Percentiles rank a stretch among this genome's conserved stretches.
phyloP scores from a whole-genome alignment of 1,139 yeast species.

The Spencermartinsiella ligniputridi region DNA sequence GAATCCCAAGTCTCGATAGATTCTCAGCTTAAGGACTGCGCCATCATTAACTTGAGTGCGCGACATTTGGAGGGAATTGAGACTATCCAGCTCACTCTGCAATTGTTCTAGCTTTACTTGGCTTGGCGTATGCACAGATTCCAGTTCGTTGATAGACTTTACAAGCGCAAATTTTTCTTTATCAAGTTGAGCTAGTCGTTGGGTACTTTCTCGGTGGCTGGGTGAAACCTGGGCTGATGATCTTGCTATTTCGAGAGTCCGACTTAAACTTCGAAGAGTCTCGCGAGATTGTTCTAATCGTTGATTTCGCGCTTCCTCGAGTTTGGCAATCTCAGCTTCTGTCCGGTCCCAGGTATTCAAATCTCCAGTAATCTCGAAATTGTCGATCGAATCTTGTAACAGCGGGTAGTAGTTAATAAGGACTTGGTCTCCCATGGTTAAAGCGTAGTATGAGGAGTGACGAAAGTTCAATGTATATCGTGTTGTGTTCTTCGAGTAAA shows the following conservation, averaged over 20 bases:
- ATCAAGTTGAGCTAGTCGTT: conserved; percentile 37
- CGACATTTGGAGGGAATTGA: conserved; percentile 18
- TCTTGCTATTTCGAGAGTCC: conserved; percentile 29
- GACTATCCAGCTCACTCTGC: conserved; percentile 37
- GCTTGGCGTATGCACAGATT: conserved; percentile 46
- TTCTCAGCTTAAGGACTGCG: conserved; percentile 35
- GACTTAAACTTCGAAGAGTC: conserved; percentile 25
- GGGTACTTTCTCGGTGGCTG: conserved; percentile 28
- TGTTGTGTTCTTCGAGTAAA: no score
- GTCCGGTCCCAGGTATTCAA: conserved; percentile 22
- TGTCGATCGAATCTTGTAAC: conserved; percentile 38
- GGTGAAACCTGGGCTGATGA: conserved; percentile 30
- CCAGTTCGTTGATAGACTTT: conserved; percentile 53
- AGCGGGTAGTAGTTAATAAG: conserved; percentile 3
- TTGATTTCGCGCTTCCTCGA: conserved; percentile 17
- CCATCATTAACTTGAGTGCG: conserved; percentile 30
- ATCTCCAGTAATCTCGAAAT: conserved; percentile 52
- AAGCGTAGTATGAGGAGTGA: no score
- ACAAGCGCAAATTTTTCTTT: conserved; percentile 51
- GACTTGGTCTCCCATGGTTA: background rate
- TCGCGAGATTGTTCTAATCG: conserved; percentile 19
- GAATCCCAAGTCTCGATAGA: conserved; percentile 38
- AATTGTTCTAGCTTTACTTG: conserved; percentile 43
- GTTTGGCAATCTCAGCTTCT: conserved; percentile 17
- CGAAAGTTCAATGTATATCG: no score